These are phyloP conservation scores for Penicillium nordicum DNA, from an alignment of 2,329 filamentous ascomycete species.

Conservation along the genomic window DNA sequence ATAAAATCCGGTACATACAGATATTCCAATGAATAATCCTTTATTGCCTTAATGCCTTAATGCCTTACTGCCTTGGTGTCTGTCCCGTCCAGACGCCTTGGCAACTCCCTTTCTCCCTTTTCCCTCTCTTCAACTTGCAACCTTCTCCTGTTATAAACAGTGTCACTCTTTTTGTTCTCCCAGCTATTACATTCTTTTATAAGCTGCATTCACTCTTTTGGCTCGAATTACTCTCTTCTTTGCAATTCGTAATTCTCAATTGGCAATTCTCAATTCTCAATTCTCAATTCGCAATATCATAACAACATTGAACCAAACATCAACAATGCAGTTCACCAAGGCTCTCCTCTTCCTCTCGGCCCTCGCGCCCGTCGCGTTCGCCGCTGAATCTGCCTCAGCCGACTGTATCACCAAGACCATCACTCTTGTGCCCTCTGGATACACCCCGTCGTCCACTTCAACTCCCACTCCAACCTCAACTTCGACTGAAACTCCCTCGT, in stretches of 20 bases:
- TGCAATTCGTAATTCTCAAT: neutral
- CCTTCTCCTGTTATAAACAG: conserved; percentile 18
- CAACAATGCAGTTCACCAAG: conserved; percentile 36
- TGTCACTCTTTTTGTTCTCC: conserved; percentile 26
- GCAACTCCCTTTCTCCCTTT: neutral
- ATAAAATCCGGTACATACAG: too few species aligned
- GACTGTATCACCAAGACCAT: conserved; percentile 25
- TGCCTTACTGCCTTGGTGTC: neutral
- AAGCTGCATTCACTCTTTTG: conserved; percentile 34
- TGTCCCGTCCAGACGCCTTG: neutral
- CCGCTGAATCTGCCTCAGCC: conserved; percentile 21
- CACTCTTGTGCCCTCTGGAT: conserved; percentile 26
- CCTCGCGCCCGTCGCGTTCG: conserved; percentile 30
- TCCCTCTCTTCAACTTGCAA: neutral
- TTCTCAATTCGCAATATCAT: neutral
- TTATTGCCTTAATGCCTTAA: too few species aligned
- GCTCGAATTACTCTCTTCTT: neutral
- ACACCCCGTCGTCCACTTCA: conserved; percentile 21
- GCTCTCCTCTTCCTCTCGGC: conserved; percentile 30
- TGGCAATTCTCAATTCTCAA: neutral
- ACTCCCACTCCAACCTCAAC: conserved; percentile 15
- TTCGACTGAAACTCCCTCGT: neutral
- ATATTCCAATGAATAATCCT: too few species aligned
- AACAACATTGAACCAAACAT: conserved; percentile 6
- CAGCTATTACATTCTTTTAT: conserved; percentile 34